A percentile compares a stretch with the other conserved stretches of the same genome.
Evolutionary conservation across 2,329 filamentous ascomycete genomes (phyloP).

Genomic region (Microdochium bolleyi): DNA sequence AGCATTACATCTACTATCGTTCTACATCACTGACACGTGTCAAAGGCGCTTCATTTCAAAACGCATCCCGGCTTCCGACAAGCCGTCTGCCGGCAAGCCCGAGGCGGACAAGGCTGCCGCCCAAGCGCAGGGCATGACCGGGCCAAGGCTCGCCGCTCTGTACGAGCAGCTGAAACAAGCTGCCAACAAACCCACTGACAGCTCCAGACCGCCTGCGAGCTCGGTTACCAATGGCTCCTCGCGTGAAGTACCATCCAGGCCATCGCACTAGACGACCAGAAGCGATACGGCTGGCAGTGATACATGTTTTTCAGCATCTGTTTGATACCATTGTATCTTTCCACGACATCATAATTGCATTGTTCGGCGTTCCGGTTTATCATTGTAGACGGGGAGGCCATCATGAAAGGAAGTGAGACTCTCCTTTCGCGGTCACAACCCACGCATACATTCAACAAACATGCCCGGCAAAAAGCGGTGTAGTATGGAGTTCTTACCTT

Average conservation of each 20-base stretch:
- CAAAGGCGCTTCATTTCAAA: slow-evolving; percentile 24
- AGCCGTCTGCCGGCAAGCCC: slow-evolving; percentile 14
- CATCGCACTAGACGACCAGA: slow-evolving; percentile 7
- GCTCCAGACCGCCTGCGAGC: not conserved
- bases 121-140: slow-evolving; percentile 17
- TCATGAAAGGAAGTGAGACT: too few species aligned
- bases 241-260: slow-evolving; percentile 15
- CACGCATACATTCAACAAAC: not conserved
- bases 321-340: not conserved
- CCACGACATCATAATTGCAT: not conserved
- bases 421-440: not conserved
- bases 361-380: not conserved
- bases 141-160: slow-evolving; percentile 18
- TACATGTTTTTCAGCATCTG: slow-evolving; percentile 1
- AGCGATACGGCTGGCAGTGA: not conserved
- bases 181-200: not conserved
- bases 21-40: slow-evolving; percentile 6
- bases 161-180: slow-evolving; percentile 19
- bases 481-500: not conserved
- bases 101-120: not conserved
- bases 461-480: not conserved
- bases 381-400: not conserved
- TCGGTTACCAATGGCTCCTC: slow-evolving; percentile 14
- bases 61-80: slow-evolving; percentile 22
- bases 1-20: not conserved